Evolutionary conservation across 148 eudicot species (phyloP), one percentile per base, ranked within the genome.

Genomic region (Fagopyrum homotropicum): DNA sequence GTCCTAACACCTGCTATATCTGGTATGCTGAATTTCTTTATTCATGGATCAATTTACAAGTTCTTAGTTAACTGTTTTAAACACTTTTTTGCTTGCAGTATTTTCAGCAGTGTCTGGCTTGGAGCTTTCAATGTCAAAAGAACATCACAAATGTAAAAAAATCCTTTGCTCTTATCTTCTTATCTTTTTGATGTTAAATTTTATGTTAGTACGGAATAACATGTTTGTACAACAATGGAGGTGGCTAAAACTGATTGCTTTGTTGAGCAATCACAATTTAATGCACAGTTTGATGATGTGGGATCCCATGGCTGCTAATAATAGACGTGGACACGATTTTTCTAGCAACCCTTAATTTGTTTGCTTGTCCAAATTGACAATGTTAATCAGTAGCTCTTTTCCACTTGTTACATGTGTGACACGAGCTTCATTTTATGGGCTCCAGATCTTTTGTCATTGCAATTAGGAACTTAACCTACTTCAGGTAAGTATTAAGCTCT

Each of bases 1-100:
- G 85, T 93, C 60, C 82, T 93, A 43, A 91, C 93, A 19, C 98
- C 98, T 29, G 93, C 98, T 50, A 83, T 93, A 63, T 93, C 98
- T 4, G 98, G 98, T 93, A 84, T 44, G 66, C 11, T 73, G 4
- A 29, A 45, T 16, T 55, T 70, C 64, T 7, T 8, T 57, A 60
- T 76, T 75, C 6, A 35, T 22, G 47, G 63, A 35, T 45, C 30
- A 22, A 29, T 7, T 63, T 63, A 15, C 16, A 4, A 29, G 44
- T 43, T 61, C 5, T 83, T 5, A 44, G 51, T 60, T 43, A 45
- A 73, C 1, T 46, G 74, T 40, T 79, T 59, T 43, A 54, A 68
- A 30, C 40, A 72, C 43, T 68, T 49, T 19, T 76, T 69, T 69
- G 63, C 43, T 17, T 90, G 82, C 86, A 90, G 94, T 90, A 43